A percentile compares a stretch with the other conserved stretches of the same genome.
Evolutionary conservation across 164 flowering plant genomes (phyloP).

Genomic region (Macadamia integrifolia): DNA sequence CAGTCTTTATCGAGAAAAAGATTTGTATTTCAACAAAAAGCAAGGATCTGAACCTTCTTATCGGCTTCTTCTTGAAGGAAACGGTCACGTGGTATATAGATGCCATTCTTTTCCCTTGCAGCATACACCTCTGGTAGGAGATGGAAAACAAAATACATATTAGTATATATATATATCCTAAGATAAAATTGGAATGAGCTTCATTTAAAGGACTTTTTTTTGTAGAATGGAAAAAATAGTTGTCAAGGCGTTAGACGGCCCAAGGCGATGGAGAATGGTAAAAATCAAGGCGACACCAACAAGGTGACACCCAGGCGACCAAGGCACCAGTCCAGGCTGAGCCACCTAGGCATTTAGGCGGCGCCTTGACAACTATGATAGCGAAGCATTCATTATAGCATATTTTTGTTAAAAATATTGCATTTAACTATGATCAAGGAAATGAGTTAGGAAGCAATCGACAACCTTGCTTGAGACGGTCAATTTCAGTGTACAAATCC

Average conservation of each 20-base stretch:
- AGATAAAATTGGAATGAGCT: not conserved
- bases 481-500: constrained; percentile 91
- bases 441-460: constrained; percentile 8
- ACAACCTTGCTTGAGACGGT: constrained; percentile 91
- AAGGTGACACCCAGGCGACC: too few relatives aligned
- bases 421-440: not conserved
- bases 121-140: constrained; percentile 63
- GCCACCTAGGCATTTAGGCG: too few relatives aligned
- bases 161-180: not conserved
- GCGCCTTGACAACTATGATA: too few relatives aligned
- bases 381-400: too few relatives aligned
- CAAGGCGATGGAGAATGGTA: too few relatives aligned
- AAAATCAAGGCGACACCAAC: too few relatives aligned
- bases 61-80: constrained; percentile 79
- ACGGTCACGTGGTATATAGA: constrained; percentile 78
- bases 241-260: too few relatives aligned
- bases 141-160: not conserved
- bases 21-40: not conserved
- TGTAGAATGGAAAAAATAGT: too few relatives aligned
- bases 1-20: not conserved
- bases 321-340: too few relatives aligned
- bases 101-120: constrained; percentile 82
- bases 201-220: not conserved
- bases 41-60: constrained; percentile 49
- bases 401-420: too few relatives aligned